phyloP scores from a whole-genome alignment of 2,329 filamentous ascomycete species.

The Trichoderma endophyticum region DNA sequence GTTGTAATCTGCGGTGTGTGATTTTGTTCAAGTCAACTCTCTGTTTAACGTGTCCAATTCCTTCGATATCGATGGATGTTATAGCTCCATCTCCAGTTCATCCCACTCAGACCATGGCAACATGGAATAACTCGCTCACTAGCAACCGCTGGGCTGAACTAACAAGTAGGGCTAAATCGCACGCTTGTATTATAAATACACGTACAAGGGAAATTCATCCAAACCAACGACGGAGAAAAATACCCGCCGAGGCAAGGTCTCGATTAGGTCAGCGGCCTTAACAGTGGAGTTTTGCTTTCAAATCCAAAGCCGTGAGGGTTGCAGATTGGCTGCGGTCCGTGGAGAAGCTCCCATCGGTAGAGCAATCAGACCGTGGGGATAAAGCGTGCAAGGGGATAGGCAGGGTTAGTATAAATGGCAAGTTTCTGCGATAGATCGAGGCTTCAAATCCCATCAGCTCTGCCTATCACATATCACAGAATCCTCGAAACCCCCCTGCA shows the following conservation, averaged over 20 bases:
- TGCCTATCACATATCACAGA: not conserved
- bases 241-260: not conserved
- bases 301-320: not conserved
- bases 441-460: no score
- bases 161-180: not conserved
- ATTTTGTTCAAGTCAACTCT: not conserved
- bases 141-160: not conserved
- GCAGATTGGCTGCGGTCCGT: not conserved
- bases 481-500: not conserved
- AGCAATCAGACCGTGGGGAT: not conserved
- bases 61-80: not conserved
- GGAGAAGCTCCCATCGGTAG: not conserved
- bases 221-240: not conserved
- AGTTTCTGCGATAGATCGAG: not conserved
- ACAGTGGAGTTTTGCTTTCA: conserved; percentile 1
- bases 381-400: not conserved
- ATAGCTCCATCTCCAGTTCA: not conserved
- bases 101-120: not conserved
- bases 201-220: not conserved
- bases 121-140: not conserved
- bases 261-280: not conserved
- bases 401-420: not conserved
- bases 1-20: not conserved
- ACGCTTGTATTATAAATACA: not conserved
- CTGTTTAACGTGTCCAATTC: not conserved